Conservation (phyloP, 2,329 filamentous ascomycete genomes). For the Chrysoporthe cubensis region DNA sequence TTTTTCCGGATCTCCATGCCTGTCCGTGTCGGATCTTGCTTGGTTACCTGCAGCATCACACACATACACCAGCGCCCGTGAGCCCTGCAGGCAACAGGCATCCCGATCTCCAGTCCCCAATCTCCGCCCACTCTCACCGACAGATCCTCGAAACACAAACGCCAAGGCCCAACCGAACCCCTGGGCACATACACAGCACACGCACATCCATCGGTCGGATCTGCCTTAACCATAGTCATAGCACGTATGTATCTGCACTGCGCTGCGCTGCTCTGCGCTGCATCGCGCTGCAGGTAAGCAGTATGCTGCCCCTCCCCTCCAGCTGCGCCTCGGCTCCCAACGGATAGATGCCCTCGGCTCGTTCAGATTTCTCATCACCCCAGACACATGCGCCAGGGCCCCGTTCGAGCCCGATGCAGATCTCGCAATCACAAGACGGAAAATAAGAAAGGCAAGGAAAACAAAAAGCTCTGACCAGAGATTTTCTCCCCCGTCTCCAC, state of each 20-base stretch:
- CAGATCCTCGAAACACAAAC: constrained; percentile 17
- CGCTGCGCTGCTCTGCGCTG: not conserved
- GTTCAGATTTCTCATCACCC: not conserved
- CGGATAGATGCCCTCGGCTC: not conserved
- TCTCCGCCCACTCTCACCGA: constrained; percentile 24
- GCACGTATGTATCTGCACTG: no score
- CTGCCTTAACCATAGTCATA: not conserved
- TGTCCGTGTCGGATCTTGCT: not conserved
- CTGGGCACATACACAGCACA: constrained; percentile 7
- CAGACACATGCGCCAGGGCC: not conserved
- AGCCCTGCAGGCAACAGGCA: constrained; percentile 5
- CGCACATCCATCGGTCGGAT: not conserved
- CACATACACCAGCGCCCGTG: not conserved
- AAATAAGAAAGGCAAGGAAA: not conserved
- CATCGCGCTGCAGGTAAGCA: constrained; percentile 6
- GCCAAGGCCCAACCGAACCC: not conserved
- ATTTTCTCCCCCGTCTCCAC: constrained; percentile 10
- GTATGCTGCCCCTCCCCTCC: no score
- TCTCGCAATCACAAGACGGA: no score
- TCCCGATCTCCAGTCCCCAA: constrained; percentile 10
- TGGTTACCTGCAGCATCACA: not conserved
- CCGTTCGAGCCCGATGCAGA: not conserved
- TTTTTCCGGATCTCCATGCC: no score
- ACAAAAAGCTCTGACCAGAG: constrained; percentile 15
- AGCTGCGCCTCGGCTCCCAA: not conserved